Evolutionary conservation across 192 early-diverging fungal genomes (phyloP).

Genomic region (Phlyctochytrium bullatum): DNA sequence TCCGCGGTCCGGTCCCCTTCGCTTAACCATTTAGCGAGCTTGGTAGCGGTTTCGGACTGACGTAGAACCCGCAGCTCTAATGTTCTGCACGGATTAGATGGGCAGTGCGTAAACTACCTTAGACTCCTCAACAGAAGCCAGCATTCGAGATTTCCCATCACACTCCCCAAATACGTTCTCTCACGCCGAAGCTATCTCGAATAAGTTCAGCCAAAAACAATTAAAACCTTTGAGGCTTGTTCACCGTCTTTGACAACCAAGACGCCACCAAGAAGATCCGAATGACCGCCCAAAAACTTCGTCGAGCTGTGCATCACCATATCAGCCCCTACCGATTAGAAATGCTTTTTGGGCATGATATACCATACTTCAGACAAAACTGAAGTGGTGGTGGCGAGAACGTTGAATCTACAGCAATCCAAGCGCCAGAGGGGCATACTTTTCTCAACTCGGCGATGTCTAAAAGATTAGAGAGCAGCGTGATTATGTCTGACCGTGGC

Average conservation of each 20-base stretch:
- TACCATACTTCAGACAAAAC: conserved; percentile 47
- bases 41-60: conserved; percentile 55
- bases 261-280: conserved; percentile 66
- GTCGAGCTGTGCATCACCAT: conserved; percentile 69
- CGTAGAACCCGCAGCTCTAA: conserved; percentile 60
- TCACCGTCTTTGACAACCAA: conserved; percentile 46
- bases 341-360: background rate
- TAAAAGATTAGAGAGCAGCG: too few relatives aligned
- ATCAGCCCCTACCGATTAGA: conserved; percentile 49
- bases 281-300: conserved; percentile 73
- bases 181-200: conserved; percentile 36
- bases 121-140: conserved; percentile 63
- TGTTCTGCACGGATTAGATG: conserved; percentile 34
- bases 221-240: conserved; percentile 22
- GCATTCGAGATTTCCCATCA: conserved; percentile 61
- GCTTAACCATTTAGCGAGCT: conserved; percentile 50
- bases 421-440: conserved; percentile 44
- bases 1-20: conserved; percentile 12
- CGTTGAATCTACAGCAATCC: conserved; percentile 64
- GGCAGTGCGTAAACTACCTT: conserved; percentile 28
- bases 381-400: conserved; percentile 70
- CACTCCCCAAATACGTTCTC: conserved; percentile 50
- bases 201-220: conserved; percentile 1
- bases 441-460: conserved; percentile 27
- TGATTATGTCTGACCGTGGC: conserved; percentile 22